Base-by-base conservation (phyloP, 2,329 filamentous ascomycete species). In the Thielaviopsis cerberus region DNA sequence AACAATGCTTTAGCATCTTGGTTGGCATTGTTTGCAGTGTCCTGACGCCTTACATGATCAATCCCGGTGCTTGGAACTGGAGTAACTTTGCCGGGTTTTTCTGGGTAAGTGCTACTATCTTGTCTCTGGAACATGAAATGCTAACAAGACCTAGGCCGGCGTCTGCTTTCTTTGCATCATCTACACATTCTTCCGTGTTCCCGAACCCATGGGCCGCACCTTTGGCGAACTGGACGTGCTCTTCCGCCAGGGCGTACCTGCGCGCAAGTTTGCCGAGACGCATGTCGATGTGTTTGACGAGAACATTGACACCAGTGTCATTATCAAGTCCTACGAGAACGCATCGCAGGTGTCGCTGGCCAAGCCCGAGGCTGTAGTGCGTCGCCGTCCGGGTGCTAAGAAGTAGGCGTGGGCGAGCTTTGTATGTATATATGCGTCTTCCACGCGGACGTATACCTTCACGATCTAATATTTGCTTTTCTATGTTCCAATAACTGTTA, bases 41-140 rank as follows among this genome's bases (percentile, higher is more conserved):
- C 3, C 70, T 95, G 48, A 94, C 88, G 0, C 89, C 89, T 0
- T 94, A 94, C 71, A 95, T 95, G 89, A 77, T 94, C 50, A 95
- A 95, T 71, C 88, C 89, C 0, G 77, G 75, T 1, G 85, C 81
- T 0, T 95, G 90, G 89, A 74, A 94, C 70, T 95, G 88, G 89
- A 76, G 80, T 61, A 92, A 92, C 71, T 92, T 79, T 65, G 80
- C 88, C 0, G 88, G 89, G 26, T 94, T 94, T 72, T 94, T 94
- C 74, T 88, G 88, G 86, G 70, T 77, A 67, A 65, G 74, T 65
- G 25, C 37, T 53, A 6, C 22, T 4, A 41, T 54, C 7, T 48
- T 48, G 20, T 10, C 51, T n/a, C n/a, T n/a, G n/a, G n/a, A n/a
- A n/a, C n/a, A n/a, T n/a, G n/a, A n/a, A n/a, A n/a, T n/a, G n/a